Evolutionary conservation across 2,329 filamentous ascomycete genomes (phyloP).

Genomic region (Alternaria viburni): DNA sequence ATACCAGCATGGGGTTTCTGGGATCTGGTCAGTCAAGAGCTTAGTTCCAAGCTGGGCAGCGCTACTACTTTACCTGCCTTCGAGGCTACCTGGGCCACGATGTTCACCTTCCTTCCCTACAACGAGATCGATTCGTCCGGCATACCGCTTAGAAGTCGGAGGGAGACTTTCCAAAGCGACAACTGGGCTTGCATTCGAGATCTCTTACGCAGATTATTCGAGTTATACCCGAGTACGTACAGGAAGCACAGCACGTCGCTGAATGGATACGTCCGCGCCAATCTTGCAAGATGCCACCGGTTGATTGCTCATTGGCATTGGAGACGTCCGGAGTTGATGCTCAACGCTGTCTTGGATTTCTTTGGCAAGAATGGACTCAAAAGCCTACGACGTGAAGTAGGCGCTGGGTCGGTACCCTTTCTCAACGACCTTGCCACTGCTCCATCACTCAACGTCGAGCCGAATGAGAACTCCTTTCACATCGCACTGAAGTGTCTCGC

Average conservation of each 20-base stretch:
- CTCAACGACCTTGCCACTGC: constrained; percentile 57
- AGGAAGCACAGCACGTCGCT: constrained; percentile 50
- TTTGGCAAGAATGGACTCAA: constrained; percentile 62
- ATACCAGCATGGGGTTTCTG: constrained; percentile 50
- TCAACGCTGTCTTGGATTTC: constrained; percentile 65
- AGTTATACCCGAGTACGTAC: constrained; percentile 54
- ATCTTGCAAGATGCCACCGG: constrained; percentile 60
- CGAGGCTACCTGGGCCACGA: constrained; percentile 50
- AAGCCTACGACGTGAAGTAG: constrained; percentile 60
- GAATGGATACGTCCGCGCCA: constrained; percentile 61
- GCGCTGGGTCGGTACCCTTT: constrained; percentile 59
- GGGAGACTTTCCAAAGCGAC: constrained; percentile 50
- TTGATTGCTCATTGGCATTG: constrained; percentile 64
- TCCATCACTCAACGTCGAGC: constrained; percentile 52
- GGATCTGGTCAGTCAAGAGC: constrained; percentile 50
- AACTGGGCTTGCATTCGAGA: constrained; percentile 59
- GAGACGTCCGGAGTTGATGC: constrained; percentile 60
- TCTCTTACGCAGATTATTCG: constrained; percentile 56
- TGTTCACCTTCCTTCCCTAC: constrained; percentile 62
- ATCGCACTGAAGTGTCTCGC: constrained; percentile 65
- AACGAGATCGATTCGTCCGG: constrained; percentile 60
- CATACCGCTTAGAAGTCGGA: constrained; percentile 50
- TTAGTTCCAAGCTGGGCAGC: constrained; percentile 22
- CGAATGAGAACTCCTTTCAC: constrained; percentile 63
- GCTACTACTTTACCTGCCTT: constrained; percentile 39